These are phyloP conservation scores for Paraconiothyrium brasiliense DNA, from an alignment of 2,329 filamentous ascomycete species.

Conservation along the genomic window DNA sequence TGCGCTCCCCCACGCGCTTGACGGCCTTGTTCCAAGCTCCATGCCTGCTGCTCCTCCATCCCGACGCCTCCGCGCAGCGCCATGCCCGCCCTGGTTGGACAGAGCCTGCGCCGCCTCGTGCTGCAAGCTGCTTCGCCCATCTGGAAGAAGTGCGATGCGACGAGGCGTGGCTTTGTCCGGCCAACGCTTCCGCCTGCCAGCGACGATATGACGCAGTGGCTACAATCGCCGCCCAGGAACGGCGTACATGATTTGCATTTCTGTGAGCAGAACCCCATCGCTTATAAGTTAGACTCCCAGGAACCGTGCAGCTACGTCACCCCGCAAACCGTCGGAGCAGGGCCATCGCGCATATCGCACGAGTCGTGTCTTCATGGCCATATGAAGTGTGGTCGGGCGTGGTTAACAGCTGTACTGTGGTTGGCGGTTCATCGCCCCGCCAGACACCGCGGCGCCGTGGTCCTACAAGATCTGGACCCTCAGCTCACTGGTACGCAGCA, in stretches of 20 bases:
- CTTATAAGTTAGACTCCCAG: not conserved
- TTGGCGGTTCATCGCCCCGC: not conserved
- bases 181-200: not conserved
- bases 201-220: not conserved
- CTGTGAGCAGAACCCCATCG: not conserved
- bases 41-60: slow-evolving; percentile 1
- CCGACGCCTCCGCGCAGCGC: too few relatives aligned
- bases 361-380: not conserved
- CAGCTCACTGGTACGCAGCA: not conserved
- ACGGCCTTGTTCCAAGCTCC: not conserved
- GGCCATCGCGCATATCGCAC: not conserved
- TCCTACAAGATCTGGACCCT: not conserved
- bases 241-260: slow-evolving; percentile 2
- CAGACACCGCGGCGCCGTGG: not conserved
- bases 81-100: not conserved
- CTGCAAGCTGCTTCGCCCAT: slow-evolving; percentile 1
- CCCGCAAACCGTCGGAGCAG: not conserved
- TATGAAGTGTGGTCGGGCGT: not conserved
- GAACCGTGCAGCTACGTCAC: slow-evolving; percentile 7
- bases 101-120: not conserved
- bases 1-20: slow-evolving; percentile 7
- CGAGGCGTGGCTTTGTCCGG: not conserved
- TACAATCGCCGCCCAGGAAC: not conserved
- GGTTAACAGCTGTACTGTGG: not conserved
- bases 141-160: not conserved